Conservation (phyloP, 208 protist genomes). For the Trypanosoma avium region DNA sequence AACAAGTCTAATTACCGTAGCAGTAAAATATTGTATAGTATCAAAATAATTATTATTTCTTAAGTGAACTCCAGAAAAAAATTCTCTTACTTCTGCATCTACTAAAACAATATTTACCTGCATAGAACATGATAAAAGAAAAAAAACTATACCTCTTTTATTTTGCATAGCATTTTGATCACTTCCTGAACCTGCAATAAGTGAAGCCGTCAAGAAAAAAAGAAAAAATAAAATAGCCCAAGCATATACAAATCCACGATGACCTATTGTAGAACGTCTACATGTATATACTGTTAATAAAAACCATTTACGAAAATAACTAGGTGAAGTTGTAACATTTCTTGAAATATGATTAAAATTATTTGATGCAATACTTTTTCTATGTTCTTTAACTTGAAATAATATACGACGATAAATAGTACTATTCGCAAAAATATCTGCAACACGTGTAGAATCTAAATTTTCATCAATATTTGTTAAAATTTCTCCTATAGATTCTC, state of each 20-base stretch:
- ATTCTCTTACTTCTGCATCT: constrained; percentile 46
- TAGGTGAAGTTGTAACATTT: constrained; percentile 7
- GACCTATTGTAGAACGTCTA: constrained; percentile 19
- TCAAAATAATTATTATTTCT: constrained; percentile 41
- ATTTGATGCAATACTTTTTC: constrained; percentile 26
- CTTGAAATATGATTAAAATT: constrained; percentile 17
- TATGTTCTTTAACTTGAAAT: constrained; percentile 32
- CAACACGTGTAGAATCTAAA: constrained; percentile 21
- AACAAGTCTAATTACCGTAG: constrained; percentile 38
- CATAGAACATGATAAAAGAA: constrained; percentile 46
- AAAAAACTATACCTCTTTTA: constrained; percentile 49
- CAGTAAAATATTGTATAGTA: constrained; percentile 37
- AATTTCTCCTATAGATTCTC: constrained; percentile 50
- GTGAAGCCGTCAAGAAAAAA: constrained; percentile 31
- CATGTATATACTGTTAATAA: constrained; percentile 34
- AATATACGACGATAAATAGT: constrained; percentile 17
- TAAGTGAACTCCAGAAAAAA: constrained; percentile 33
- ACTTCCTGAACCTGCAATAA: constrained; percentile 18
- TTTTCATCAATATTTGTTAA: constrained; percentile 42
- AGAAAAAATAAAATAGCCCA: constrained; percentile 42
- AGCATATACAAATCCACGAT: constrained; percentile 27
- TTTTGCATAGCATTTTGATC: constrained; percentile 46
- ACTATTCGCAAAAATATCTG: constrained; percentile 26
- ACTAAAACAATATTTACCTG: constrained; percentile 48
- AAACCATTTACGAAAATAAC: constrained; percentile 23